A percentile compares a stretch with the other conserved stretches of the same genome.
Conservation (phyloP, 2,329 filamentous ascomycete species). For the Rugonectria rugulosa region DNA sequence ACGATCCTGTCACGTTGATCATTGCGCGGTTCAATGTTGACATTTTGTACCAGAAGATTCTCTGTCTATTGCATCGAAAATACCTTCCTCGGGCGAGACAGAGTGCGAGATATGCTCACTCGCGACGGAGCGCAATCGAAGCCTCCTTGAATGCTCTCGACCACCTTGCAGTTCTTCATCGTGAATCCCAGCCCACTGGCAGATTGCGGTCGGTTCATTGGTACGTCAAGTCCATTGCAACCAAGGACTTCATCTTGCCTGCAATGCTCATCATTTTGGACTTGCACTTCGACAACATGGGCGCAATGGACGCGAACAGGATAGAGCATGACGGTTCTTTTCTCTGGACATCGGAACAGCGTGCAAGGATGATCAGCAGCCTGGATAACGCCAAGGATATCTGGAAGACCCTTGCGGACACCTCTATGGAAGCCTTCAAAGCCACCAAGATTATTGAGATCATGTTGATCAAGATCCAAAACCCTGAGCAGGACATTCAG, state of each 20-base stretch:
- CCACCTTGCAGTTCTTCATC: conserved; percentile 78
- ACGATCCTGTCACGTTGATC: conserved; percentile 84
- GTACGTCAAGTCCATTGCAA: conserved; percentile 80
- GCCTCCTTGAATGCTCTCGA: conserved; percentile 82
- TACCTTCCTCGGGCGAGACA: conserved; percentile 81
- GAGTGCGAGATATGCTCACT: conserved; percentile 84
- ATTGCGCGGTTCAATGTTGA: conserved; percentile 87
- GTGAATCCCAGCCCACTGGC: conserved; percentile 76
- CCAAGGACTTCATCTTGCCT: conserved; percentile 85
- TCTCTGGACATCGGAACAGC: conserved; percentile 66
- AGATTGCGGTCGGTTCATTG: conserved; percentile 77
- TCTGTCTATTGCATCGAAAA: conserved; percentile 88
- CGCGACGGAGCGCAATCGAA: conserved; percentile 83
- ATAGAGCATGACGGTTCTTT: conserved; percentile 54
- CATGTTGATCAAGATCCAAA: conserved; percentile 79
- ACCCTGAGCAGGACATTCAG: conserved; percentile 28
- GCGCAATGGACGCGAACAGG: conserved; percentile 49
- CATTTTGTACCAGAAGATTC: conserved; percentile 85
- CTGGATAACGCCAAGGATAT: conserved; percentile 78
- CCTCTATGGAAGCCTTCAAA: conserved; percentile 90
- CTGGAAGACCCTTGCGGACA: conserved; percentile 79
- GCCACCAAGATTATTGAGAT: conserved; percentile 81
- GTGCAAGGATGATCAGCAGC: conserved; percentile 77
- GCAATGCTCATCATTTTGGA: conserved; percentile 87
- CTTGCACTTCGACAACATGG: conserved; percentile 72